Conservation (phyloP, 2,329 filamentous ascomycete genomes). For the Nigrospora oryzae region DNA sequence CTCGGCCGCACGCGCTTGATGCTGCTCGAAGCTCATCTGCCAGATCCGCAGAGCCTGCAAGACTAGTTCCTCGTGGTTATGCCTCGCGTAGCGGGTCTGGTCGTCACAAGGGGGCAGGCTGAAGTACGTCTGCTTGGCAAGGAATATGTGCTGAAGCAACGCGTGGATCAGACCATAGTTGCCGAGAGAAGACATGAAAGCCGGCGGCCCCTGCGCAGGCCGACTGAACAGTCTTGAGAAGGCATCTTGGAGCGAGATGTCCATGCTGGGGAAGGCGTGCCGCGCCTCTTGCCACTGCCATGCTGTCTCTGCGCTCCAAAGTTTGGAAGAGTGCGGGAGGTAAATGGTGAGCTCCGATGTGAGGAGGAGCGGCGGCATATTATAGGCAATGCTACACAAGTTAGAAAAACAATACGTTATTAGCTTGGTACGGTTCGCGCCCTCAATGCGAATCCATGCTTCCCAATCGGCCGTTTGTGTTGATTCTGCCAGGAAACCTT, state of each 20-base stretch:
- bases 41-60: slow-evolving; percentile 47
- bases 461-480: slow-evolving; percentile 48
- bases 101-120: slow-evolving; percentile 39
- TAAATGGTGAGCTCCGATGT: slow-evolving; percentile 50
- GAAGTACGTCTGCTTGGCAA: slow-evolving; percentile 56
- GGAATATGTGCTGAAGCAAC: slow-evolving; percentile 63
- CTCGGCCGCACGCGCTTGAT: slow-evolving; percentile 41
- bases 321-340: slow-evolving; percentile 43
- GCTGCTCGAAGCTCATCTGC: slow-evolving; percentile 50
- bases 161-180: slow-evolving; percentile 68
- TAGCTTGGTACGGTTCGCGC: slow-evolving; percentile 48
- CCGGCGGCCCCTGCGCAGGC: slow-evolving; percentile 35
- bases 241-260: slow-evolving; percentile 48
- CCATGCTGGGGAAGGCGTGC: slow-evolving; percentile 38
- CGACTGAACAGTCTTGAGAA: slow-evolving; percentile 47
- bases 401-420: slow-evolving; percentile 57
- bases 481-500: slow-evolving; percentile 41
- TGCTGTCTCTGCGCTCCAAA: slow-evolving; percentile 48
- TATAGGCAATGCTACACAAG: slow-evolving; percentile 53
- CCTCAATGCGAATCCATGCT: slow-evolving; percentile 49
- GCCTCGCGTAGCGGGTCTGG: slow-evolving; percentile 38
- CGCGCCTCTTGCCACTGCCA: slow-evolving; percentile 54
- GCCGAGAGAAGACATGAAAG: slow-evolving; percentile 50
- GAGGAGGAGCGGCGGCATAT: slow-evolving; percentile 48
- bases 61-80: slow-evolving; percentile 48